Base-by-base conservation (phyloP, 1,284 basidiomycete genomes). In the Vanrija humicola region DNA sequence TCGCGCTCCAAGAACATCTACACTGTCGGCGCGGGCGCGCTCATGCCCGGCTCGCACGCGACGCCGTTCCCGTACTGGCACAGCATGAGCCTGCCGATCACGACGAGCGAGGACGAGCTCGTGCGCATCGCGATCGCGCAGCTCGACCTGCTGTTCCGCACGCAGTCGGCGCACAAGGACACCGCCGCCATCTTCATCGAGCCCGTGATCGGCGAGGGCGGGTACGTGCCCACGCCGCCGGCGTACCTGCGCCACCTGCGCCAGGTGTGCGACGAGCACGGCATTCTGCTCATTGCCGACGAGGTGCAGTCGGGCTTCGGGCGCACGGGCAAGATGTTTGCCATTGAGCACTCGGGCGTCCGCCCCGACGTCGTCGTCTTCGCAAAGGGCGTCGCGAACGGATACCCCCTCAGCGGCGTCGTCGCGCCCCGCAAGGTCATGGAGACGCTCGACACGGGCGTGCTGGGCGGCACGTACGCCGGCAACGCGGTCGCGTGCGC, bases 21-120 rank as follows among this genome's bases (percentile, higher is more conserved):
- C 74, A 87, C 85, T 46, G 84, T 87, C 44, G 88, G 89, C 5
- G 82, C 83, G 58, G 83, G 83, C 38, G 90, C 89, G 5, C 77
- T 92, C 10, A 34, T 34, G 34, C 89, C 90, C 7, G 90, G 91
- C 15, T 87, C 88, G 1, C 91, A 85, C 76, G 80, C 84, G 0
- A 83, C 85, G 5, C 83, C 90, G 0, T 97, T 84, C 81, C 94
- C 93, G 0, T 96, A 86, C 79, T 96, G 91, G 87, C 89, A 95
- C 75, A 90, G 94, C 66, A 79, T 86, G 61, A 85, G 84, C 43
- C 67, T 88, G 6, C 78, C 85, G 2, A 79, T 81, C 3, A 78
- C 80, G 34, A 87, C 89, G 0, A 77, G 84, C 7, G 77, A 83
- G 54, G 80, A 84, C 18, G 81, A 83, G 53, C 82, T 92, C 23